Percentiles rank a stretch among this genome's conserved stretches.
Conservation (phyloP, 2,329 filamentous ascomycete species). For the Microdochium trichocladiopsis region DNA sequence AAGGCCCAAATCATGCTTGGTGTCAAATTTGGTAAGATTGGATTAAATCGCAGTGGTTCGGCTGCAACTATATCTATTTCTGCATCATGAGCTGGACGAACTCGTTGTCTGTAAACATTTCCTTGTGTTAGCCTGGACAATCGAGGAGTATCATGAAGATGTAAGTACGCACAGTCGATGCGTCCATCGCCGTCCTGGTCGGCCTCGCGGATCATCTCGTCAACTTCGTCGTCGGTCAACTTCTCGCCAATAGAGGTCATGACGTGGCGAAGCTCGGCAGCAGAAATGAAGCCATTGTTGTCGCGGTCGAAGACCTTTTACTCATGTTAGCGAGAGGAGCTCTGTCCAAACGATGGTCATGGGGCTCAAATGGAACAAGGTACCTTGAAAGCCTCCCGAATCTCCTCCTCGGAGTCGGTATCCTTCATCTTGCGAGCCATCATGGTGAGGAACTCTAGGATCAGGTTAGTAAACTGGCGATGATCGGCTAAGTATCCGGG, state of each 20-base stretch:
- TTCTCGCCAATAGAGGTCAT: constrained; percentile 93
- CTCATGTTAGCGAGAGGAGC: constrained; percentile 12
- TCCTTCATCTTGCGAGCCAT: constrained; percentile 95
- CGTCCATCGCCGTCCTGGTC: constrained; percentile 85
- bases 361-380: constrained; percentile 7
- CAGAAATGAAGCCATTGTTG: constrained; percentile 88
- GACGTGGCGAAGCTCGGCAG: constrained; percentile 79
- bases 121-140: constrained; percentile 15
- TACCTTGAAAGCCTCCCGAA: constrained; percentile 83
- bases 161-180: constrained; percentile 65
- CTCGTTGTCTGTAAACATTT: constrained; percentile 62
- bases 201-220: constrained; percentile 89
- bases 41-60: background rate
- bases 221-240: constrained; percentile 83
- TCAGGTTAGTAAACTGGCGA: background rate
- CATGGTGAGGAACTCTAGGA: constrained; percentile 80
- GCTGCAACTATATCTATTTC: constrained; percentile 53
- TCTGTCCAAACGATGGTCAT: background rate
- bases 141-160: background rate
- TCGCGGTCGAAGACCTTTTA: constrained; percentile 72
- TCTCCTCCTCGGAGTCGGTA: constrained; percentile 86
- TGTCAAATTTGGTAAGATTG: background rate
- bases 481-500: background rate
- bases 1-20: background rate
- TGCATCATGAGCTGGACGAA: constrained; percentile 96